phyloP scores from a whole-genome alignment of 176 grass and related monocot species.

The Musa itinerans region DNA sequence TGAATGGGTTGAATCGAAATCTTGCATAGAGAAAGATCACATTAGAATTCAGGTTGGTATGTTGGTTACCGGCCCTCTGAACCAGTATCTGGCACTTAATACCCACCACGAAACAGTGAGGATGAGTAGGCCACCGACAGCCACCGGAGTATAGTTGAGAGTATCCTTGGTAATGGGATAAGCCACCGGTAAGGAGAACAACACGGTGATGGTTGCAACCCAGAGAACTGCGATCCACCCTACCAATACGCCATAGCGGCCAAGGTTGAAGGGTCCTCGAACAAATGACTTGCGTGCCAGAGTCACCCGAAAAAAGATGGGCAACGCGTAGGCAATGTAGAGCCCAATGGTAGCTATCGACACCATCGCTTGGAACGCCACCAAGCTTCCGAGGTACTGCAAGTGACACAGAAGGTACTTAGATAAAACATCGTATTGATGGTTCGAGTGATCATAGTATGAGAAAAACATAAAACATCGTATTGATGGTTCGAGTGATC shows the following conservation, averaged over 20 bases:
- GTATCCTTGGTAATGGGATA: slow-evolving; percentile 88
- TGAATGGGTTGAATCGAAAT: too few relatives aligned
- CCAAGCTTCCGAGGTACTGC: slow-evolving; percentile 78
- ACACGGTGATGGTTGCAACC: slow-evolving; percentile 87
- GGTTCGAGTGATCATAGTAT: too few relatives aligned
- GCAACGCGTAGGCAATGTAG: slow-evolving; percentile 80
- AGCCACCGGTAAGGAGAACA: slow-evolving; percentile 75
- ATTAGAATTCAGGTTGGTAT: slow-evolving; percentile 19
- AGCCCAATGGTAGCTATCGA: slow-evolving; percentile 89
- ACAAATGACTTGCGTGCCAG: slow-evolving; percentile 57
- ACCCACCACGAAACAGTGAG: slow-evolving; percentile 45
- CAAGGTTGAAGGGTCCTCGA: slow-evolving; percentile 74
- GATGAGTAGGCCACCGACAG: slow-evolving; percentile 54
- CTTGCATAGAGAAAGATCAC: too few relatives aligned
- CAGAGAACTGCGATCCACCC: slow-evolving; percentile 84
- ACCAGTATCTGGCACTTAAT: slow-evolving; percentile 67
- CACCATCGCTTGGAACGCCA: slow-evolving; percentile 98
- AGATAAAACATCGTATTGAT: too few relatives aligned
- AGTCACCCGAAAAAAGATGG: slow-evolving; percentile 80
- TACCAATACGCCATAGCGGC: slow-evolving; percentile 42
- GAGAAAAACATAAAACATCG: too few relatives aligned
- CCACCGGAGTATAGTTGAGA: slow-evolving; percentile 66
- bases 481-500: too few relatives aligned
- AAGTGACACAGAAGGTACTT: neutral
- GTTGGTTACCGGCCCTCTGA: slow-evolving; percentile 63